phyloP scores from a whole-genome alignment of 2,329 filamentous ascomycete genomes.

The Periconia sp. region DNA sequence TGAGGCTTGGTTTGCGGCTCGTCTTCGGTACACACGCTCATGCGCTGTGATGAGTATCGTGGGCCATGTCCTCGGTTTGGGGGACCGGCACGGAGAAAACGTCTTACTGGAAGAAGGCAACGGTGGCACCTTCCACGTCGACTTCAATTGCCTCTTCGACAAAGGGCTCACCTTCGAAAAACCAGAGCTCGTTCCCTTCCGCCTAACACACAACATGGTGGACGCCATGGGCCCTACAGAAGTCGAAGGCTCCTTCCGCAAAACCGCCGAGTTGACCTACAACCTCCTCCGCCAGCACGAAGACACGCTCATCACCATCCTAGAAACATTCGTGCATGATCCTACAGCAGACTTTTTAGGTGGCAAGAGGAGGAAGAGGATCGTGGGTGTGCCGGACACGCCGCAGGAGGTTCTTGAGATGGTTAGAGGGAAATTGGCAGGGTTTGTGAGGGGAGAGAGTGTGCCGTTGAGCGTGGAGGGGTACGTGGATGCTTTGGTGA shows the following conservation, averaged over 20 bases:
- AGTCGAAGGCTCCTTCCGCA: constrained; percentile 88
- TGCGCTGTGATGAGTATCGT: constrained; percentile 99
- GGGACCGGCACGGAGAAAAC: constrained; percentile 96
- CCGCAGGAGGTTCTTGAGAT: constrained; percentile 85
- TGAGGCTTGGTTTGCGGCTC: constrained; percentile 86
- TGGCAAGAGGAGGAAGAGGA: constrained; percentile 66
- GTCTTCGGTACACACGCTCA: constrained; percentile 88
- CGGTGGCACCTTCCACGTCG: constrained; percentile 94
- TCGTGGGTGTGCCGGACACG: constrained; percentile 66
- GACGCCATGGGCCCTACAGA: constrained; percentile 96
- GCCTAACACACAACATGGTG: constrained; percentile 97
- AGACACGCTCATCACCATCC: constrained; percentile 94
- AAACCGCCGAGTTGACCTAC: constrained; percentile 88
- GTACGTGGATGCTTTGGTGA: constrained; percentile 94
- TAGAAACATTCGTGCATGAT: constrained; percentile 97
- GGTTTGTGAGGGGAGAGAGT: constrained; percentile 82
- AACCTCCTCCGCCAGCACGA: constrained; percentile 85
- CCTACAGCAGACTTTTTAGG: constrained; percentile 90
- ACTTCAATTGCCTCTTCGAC: constrained; percentile 99
- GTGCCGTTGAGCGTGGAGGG: constrained; percentile 95
- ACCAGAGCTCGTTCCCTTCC: constrained; percentile 93
- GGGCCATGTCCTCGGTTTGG: constrained; percentile 88
- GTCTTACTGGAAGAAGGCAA: constrained; percentile 93
- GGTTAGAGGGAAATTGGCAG: constrained; percentile 85
- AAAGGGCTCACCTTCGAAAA: constrained; percentile 95